Percentiles rank a stretch among this genome's conserved stretches.
These are phyloP conservation scores for Microdochium nivale DNA, from an alignment of 2,329 filamentous ascomycete genomes.

Conservation along the genomic window DNA sequence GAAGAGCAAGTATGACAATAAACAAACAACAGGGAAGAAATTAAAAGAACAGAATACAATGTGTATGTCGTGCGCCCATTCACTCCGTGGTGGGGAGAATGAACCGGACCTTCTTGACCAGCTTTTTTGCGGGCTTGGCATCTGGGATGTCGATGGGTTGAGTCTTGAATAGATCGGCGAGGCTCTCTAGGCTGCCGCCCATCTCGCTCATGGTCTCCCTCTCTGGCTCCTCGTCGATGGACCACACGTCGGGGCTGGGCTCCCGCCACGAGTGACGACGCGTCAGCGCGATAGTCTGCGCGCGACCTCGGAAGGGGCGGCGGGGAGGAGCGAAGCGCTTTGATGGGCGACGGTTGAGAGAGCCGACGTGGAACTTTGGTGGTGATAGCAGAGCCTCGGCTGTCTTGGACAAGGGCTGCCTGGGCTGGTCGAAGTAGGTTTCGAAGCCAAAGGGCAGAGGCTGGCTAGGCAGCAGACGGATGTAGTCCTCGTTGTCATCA, in stretches of 20 bases:
- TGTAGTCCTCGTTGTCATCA: constrained; percentile 37
- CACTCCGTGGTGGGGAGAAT: constrained; percentile 36
- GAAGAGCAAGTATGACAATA: too few species aligned
- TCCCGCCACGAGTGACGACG: constrained; percentile 44
- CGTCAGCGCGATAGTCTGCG: constrained; percentile 23
- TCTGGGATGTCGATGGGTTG: constrained; percentile 29
- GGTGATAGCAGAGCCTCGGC: constrained; percentile 23
- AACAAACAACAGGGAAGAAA: background rate
- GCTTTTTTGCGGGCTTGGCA: constrained; percentile 32
- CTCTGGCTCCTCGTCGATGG: constrained; percentile 51
- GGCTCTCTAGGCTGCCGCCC: constrained; percentile 22
- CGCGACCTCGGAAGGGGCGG: constrained; percentile 19
- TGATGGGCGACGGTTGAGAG: constrained; percentile 14
- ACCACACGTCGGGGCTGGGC: constrained; percentile 51
- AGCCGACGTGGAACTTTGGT: constrained; percentile 21
- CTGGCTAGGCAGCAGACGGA: constrained; percentile 34
- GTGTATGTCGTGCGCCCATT: constrained; percentile 1
- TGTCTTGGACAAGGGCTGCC: constrained; percentile 17
- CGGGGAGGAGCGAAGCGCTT: constrained; percentile 21
- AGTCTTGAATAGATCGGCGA: constrained; percentile 17
- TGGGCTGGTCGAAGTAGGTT: constrained; percentile 29
- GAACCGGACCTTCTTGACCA: constrained; percentile 44
- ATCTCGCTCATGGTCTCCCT: constrained; percentile 39
- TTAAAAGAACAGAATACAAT: background rate
- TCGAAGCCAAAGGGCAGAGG: constrained; percentile 32